Evolutionary conservation across 1,284 basidiomycete species (phyloP), one percentile per base, ranked within the genome.

Genomic region (Cutaneotrichosporon curvatum): DNA sequence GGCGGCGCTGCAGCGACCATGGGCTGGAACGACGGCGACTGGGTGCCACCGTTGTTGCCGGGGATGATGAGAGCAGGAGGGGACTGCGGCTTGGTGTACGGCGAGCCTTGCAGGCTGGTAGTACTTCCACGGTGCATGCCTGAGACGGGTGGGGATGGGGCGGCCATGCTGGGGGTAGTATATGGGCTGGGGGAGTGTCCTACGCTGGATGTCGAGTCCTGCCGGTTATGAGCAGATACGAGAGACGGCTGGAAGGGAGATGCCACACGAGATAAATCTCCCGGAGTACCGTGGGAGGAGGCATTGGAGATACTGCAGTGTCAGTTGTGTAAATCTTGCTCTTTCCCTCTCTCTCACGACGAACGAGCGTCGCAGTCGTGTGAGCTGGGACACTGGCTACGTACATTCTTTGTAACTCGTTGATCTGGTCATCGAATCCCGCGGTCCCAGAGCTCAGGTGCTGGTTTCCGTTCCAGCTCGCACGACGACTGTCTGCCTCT

Each of bases 61-160:
- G 68, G 67, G 19, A 72, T 71, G 43, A 71, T 62, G 9, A 72
- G 52, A 4, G 66, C 65, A 0, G 70, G 70, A 9, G 70, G 70
- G 5, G 69, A 71, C 46, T 67, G 63, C 2, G 70, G 67, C 43
- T 72, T 72, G 36, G 61, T 58, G 43, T 62, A 56, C 11, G 64
- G 65, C 20, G 64, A 65, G 18, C 54, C 54, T 14, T 51, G 51
- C 20, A 53, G 43, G 19, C 57, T 50, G 20, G 59, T 50, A 9
- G 50, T 46, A 30, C 48, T 31, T 36, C 52, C 53, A 23, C 57
- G 45, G 40, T 53, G 50, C 21, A 44, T 18, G 38, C 43, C 37
- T 15, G 43, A 43, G 18, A 48, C 19, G 9, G 57, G 56, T 19
- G 59, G 58, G 15, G 55, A 56, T 3, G 55, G 55, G 7, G 60